Evolutionary conservation across 345 rosid species (phyloP).

Genomic region (Odontarrhena argentea): DNA sequence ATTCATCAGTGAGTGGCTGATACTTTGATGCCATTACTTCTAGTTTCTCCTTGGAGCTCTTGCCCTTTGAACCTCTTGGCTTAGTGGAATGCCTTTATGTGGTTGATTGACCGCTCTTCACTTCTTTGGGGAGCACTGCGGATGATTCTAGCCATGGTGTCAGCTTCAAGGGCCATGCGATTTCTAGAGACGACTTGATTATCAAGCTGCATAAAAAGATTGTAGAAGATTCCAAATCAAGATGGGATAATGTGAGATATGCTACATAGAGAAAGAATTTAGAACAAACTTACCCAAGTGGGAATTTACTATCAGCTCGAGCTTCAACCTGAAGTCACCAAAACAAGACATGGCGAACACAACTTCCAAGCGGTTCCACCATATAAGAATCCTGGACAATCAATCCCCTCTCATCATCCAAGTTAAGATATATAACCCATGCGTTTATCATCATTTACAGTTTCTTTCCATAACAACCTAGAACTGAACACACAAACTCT

Average conservation of each 20-base stretch:
- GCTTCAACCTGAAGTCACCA: constrained; percentile 99
- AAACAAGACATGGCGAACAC: constrained; percentile 84
- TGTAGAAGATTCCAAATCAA: constrained; percentile 8
- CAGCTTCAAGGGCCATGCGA: constrained; percentile 75
- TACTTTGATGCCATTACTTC: constrained; percentile 6
- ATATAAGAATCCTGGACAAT: constrained; percentile 73
- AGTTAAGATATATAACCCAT: constrained; percentile 66
- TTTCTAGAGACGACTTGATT: constrained; percentile 82
- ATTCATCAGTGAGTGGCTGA: constrained; percentile 13
- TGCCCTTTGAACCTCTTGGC: constrained; percentile 60
- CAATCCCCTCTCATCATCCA: constrained; percentile 47
- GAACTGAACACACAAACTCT: constrained; percentile 94
- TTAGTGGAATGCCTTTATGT: constrained; percentile 53
- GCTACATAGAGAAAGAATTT: background rate
- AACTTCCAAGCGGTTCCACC: constrained; percentile 94
- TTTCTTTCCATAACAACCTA: constrained; percentile 76
- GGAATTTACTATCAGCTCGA: constrained; percentile 93
- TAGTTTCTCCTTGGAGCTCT: constrained; percentile 33
- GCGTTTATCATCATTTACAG: constrained; percentile 50
- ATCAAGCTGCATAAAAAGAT: constrained; percentile 66
- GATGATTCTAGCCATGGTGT: constrained; percentile 85
- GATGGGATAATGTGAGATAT: background rate
- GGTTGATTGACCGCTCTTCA: constrained; percentile 20
- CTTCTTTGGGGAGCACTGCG: too few species aligned
- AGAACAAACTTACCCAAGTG: constrained; percentile 61